Percentiles rank a stretch among this genome's conserved stretches.
Conservation (phyloP, 495 filamentous ascomycete genomes). For the Tuber indicum region DNA sequence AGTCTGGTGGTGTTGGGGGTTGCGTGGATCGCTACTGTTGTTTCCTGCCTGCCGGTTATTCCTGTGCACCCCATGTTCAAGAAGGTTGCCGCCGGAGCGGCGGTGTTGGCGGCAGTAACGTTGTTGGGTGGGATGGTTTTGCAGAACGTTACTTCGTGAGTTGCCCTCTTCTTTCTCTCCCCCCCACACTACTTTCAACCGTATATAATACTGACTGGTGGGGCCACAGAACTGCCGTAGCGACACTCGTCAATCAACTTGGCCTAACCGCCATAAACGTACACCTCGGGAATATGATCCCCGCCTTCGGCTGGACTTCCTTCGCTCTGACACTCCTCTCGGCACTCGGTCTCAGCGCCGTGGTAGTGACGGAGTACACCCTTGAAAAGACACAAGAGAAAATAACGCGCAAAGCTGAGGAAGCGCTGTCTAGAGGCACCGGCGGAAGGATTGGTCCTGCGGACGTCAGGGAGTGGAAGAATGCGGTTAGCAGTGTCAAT, state of each 20-base stretch:
- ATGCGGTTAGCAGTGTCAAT: neutral
- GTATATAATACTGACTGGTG: neutral
- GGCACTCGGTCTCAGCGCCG: constrained; percentile 13
- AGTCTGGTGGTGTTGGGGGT: constrained; percentile 15
- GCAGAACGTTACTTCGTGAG: constrained; percentile 35
- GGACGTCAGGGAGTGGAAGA: neutral
- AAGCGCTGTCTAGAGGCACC: constrained; percentile 19
- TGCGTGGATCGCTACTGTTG: constrained; percentile 23
- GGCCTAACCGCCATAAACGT: constrained; percentile 28
- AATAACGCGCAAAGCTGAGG: constrained; percentile 13
- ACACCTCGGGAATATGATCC: constrained; percentile 18
- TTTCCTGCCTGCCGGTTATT: constrained; percentile 30
- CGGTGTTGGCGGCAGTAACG: constrained; percentile 17
- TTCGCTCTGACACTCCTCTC: constrained; percentile 29
- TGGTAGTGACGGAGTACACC: constrained; percentile 31
- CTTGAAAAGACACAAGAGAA: constrained; percentile 29
- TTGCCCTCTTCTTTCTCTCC: neutral
- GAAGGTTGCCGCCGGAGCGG: constrained; percentile 23
- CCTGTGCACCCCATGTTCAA: constrained; percentile 30
- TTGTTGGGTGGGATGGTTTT: constrained; percentile 32
- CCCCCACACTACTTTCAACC: neutral
- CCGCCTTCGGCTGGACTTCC: constrained; percentile 34
- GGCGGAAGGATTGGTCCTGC: constrained; percentile 1
- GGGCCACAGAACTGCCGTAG: constrained; percentile 23
- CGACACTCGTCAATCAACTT: constrained; percentile 35